These are phyloP conservation scores for Spinacia oleracea DNA, from an alignment of 179 eudicot species.

Conservation along the genomic window DNA sequence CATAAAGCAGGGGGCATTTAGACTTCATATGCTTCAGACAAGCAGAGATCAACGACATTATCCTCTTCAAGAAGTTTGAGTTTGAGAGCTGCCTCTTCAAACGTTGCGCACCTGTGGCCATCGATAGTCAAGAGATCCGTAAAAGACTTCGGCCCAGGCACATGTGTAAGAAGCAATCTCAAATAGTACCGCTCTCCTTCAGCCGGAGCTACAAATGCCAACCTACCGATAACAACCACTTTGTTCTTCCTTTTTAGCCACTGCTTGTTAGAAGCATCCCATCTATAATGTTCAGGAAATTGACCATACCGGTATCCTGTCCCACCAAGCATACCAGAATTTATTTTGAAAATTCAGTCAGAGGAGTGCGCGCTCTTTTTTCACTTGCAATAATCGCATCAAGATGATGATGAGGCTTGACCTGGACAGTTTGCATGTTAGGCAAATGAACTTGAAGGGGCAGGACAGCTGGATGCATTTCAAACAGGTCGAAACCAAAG, in stretches of 20 bases:
- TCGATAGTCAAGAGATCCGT: conserved; percentile 2
- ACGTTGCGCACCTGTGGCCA: background rate
- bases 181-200: conserved; percentile 29
- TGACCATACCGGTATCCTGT: conserved; percentile 8
- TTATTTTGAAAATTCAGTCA: too few species aligned
- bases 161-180: conserved; percentile 10
- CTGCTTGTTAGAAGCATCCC: background rate
- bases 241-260: background rate
- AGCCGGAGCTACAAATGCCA: background rate
- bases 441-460: conserved; percentile 2
- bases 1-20: conserved; percentile 23
- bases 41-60: background rate
- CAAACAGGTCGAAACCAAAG: conserved; percentile 7
- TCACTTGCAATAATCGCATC: background rate
- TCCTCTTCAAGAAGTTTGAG: conserved; percentile 16
- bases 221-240: conserved; percentile 16
- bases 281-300: conserved; percentile 24
- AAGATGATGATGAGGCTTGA: background rate
- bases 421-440: conserved; percentile 7
- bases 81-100: too few species aligned
- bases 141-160: conserved; percentile 27
- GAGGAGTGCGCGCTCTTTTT: conserved; percentile 1
- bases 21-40: conserved; percentile 20
- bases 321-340: background rate
- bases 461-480: conserved; percentile 13